A percentile compares a stretch with the other conserved stretches of the same genome.
Conservation (phyloP, 2,329 filamentous ascomycete species). For the Fusarium sp. region DNA sequence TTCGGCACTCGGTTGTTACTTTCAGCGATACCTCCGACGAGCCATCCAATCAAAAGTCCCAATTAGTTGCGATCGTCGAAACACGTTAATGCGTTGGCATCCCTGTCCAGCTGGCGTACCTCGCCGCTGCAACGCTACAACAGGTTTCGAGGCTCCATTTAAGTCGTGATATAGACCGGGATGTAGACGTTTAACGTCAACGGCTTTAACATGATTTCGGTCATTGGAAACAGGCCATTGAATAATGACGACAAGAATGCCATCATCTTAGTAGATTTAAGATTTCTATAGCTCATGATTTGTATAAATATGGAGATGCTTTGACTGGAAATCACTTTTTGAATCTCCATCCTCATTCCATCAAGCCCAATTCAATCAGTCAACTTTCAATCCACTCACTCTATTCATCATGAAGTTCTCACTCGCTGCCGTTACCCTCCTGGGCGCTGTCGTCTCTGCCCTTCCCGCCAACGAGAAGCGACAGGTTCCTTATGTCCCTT, state of each 20-base stretch:
- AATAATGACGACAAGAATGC: slow-evolving; percentile 31
- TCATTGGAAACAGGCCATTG: slow-evolving; percentile 4
- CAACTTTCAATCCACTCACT: slow-evolving; percentile 14
- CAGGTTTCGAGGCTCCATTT: slow-evolving; percentile 29
- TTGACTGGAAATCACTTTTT: not conserved
- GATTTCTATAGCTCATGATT: not conserved
- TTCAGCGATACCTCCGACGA: slow-evolving; percentile 25
- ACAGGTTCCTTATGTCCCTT: slow-evolving; percentile 52
- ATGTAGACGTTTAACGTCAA: slow-evolving; percentile 25
- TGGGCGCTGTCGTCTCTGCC: slow-evolving; percentile 42
- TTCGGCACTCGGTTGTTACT: slow-evolving; percentile 20
- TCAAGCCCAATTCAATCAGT: not conserved
- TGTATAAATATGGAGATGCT: slow-evolving; percentile 28
- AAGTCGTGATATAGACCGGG: slow-evolving; percentile 25
- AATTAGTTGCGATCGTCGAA: slow-evolving; percentile 15
- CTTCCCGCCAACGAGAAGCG: slow-evolving; percentile 51
- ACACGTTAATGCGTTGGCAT: slow-evolving; percentile 27
- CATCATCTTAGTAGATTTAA: not conserved
- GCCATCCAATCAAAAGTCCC: slow-evolving; percentile 5
- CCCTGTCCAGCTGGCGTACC: slow-evolving; percentile 35
- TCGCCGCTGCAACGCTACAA: slow-evolving; percentile 35
- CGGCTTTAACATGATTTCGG: slow-evolving; percentile 6
- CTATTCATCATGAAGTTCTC: slow-evolving; percentile 49
- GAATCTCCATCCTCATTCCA: not conserved
- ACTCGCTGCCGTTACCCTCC: slow-evolving; percentile 44